A percentile compares a stretch with the other conserved stretches of the same genome.
These are phyloP conservation scores for Syncephalastrum monosporum DNA, from an alignment of 371 early-diverging fungal species.

Conservation along the genomic window DNA sequence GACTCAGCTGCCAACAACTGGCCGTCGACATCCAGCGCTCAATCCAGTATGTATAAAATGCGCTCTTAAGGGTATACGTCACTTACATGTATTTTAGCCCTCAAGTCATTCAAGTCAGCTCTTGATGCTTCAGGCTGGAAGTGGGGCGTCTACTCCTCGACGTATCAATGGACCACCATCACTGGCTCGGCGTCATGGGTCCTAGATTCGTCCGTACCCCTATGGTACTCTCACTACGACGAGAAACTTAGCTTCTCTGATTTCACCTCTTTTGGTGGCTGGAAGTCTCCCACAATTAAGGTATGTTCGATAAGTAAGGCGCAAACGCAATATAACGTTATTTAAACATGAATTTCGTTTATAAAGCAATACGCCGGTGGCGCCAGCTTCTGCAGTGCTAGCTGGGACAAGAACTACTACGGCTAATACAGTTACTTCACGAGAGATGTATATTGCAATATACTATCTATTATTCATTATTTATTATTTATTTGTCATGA, in stretches of 20 bases:
- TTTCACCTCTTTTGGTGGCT: conserved; percentile 23
- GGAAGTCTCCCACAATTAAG: conserved; percentile 24
- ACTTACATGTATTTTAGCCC: conserved; percentile 7
- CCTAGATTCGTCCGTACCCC: conserved; percentile 17
- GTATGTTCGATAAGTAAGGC: conserved; percentile 1
- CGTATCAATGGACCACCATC: conserved; percentile 20
- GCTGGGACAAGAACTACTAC: conserved; percentile 23
- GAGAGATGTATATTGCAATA: too few relatives aligned
- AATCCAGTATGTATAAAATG: conserved; percentile 8
- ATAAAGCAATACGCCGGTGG: conserved; percentile 21
- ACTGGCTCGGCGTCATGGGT: conserved; percentile 16
- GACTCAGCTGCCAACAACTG: conserved; percentile 25
- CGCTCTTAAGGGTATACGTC: neutral
- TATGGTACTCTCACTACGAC: conserved; percentile 26
- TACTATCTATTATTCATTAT: too few relatives aligned
- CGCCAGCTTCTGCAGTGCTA: conserved; percentile 15
- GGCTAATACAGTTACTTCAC: conserved; percentile 1
- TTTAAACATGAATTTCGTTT: neutral
- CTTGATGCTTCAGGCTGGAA: conserved; percentile 17
- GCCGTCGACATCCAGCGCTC: conserved; percentile 13
- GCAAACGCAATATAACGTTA: neutral
- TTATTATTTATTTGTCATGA: too few relatives aligned
- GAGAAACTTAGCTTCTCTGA: conserved; percentile 14
- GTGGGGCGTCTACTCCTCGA: conserved; percentile 24
- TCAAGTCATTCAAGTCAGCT: conserved; percentile 17